These are phyloP conservation scores for Rhodotorula mucilaginosa DNA, from an alignment of 1,284 basidiomycete genomes.

Conservation along the genomic window DNA sequence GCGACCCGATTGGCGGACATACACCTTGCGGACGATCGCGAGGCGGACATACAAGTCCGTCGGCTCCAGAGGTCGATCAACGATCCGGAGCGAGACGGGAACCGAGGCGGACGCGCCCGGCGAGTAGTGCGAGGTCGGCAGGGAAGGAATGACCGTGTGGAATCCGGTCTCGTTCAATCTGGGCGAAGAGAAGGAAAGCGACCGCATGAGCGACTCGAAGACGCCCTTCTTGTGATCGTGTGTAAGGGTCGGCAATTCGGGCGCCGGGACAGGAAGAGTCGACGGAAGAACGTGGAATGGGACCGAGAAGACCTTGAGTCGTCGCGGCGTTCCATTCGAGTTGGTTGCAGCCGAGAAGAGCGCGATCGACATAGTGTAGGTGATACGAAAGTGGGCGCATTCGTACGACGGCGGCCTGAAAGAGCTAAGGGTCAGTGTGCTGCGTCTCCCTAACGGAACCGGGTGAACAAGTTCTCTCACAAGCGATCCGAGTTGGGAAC, in stretches of 20 bases:
- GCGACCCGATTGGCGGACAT: constrained; percentile 44
- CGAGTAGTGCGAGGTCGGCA: constrained; percentile 45
- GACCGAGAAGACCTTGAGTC: constrained; percentile 45
- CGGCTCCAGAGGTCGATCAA: constrained; percentile 45
- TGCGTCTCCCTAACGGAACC: accelerated
- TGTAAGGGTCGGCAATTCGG: constrained; percentile 42
- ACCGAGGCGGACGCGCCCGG: constrained; percentile 44
- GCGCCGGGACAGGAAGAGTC: constrained; percentile 43
- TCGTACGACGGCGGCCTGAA: constrained; percentile 46
- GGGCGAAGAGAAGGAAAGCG: constrained; percentile 39
- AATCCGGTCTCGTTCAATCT: constrained; percentile 41
- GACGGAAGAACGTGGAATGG: constrained; percentile 47
- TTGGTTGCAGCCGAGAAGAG: constrained; percentile 40
- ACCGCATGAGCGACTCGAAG: constrained; percentile 41
- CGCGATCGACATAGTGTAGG: constrained; percentile 47
- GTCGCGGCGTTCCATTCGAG: constrained; percentile 41
- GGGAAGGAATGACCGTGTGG: constrained; percentile 45
- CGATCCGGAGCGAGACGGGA: constrained; percentile 45
- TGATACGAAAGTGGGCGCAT: constrained; percentile 44
- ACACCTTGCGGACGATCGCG: constrained; percentile 45
- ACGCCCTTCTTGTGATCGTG: constrained; percentile 43
- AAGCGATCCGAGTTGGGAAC: constrained; percentile 46
- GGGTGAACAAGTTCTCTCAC: constrained; percentile 35
- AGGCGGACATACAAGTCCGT: constrained; percentile 48
- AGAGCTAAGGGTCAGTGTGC: background rate